Conservation (phyloP, 2,329 filamentous ascomycete genomes). For the Endoconidiophora polonica region DNA sequence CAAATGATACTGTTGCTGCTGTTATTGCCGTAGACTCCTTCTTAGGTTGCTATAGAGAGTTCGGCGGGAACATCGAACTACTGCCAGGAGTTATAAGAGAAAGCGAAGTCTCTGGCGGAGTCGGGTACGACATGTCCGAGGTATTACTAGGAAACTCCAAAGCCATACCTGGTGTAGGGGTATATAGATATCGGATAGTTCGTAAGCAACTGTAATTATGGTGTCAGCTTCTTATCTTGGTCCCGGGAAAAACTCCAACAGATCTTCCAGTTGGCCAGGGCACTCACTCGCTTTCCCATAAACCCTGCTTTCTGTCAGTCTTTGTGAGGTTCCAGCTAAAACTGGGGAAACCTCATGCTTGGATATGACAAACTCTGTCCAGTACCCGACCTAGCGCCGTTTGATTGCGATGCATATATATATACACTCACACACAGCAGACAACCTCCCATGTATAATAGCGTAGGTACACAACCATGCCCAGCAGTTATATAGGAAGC, state of each 20-base stretch:
- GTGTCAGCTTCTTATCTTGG: slow-evolving; percentile 38
- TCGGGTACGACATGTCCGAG: slow-evolving; percentile 16
- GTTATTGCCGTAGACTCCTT: slow-evolving; percentile 17
- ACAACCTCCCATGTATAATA: too few species aligned
- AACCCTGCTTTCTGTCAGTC: slow-evolving; percentile 39
- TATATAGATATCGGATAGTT: slow-evolving; percentile 32
- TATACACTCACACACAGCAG: too few species aligned
- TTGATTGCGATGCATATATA: too few species aligned
- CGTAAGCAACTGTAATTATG: slow-evolving; percentile 42
- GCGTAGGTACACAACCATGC: too few species aligned
- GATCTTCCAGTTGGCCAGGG: slow-evolving; percentile 44
- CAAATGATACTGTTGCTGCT: slow-evolving; percentile 17
- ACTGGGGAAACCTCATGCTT: slow-evolving; percentile 42
- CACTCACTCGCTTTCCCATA: slow-evolving; percentile 40
- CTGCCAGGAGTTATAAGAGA: slow-evolving; percentile 15
- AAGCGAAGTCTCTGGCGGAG: slow-evolving; percentile 16
- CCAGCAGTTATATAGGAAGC: too few species aligned
- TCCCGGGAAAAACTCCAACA: slow-evolving; percentile 47
- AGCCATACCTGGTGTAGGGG: slow-evolving; percentile 13
- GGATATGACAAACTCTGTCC: slow-evolving; percentile 37
- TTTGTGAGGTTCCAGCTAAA: slow-evolving; percentile 44
- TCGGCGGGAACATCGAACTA: slow-evolving; percentile 15
- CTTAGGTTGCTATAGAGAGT: slow-evolving; percentile 21
- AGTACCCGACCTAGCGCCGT: slow-evolving; percentile 17
- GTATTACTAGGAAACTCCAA: slow-evolving; percentile 15